Conservation (phyloP, 2,329 filamentous ascomycete species). For the Penicillium sp. region DNA sequence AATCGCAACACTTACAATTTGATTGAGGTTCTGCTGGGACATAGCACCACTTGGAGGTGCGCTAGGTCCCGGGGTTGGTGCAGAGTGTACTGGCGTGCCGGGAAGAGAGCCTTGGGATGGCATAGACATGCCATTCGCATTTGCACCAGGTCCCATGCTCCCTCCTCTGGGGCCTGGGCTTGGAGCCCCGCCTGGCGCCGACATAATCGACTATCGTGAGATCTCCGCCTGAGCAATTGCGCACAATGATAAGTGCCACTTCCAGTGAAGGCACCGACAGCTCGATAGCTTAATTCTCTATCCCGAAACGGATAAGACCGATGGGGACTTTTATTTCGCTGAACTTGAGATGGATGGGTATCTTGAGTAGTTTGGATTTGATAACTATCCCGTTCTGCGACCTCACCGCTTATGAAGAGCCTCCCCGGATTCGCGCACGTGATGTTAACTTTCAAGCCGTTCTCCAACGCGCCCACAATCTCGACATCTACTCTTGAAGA, state of each 20-base stretch:
- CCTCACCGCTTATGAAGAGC: slow-evolving; percentile 16
- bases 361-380: slow-evolving; percentile 19
- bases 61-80: slow-evolving; percentile 43
- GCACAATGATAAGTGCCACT: background rate
- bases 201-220: slow-evolving; percentile 33
- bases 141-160: slow-evolving; percentile 48
- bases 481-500: background rate
- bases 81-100: slow-evolving; percentile 49
- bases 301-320: background rate
- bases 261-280: background rate
- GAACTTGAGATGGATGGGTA: slow-evolving; percentile 9
- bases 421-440: slow-evolving; percentile 16
- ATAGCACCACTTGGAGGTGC: slow-evolving; percentile 49
- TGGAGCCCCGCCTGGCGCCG: slow-evolving; percentile 48
- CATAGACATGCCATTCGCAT: slow-evolving; percentile 42
- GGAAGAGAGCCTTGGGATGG: slow-evolving; percentile 52
- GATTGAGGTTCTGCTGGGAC: slow-evolving; percentile 88
- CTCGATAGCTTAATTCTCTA: background rate
- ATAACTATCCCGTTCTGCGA: slow-evolving; percentile 18
- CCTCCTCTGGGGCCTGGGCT: slow-evolving; percentile 52
- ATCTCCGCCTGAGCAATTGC: background rate
- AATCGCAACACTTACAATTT: slow-evolving; percentile 71
- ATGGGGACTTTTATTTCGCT: background rate
- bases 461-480: background rate
- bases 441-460: background rate